These are phyloP conservation scores for Rhynchospora pubera DNA, from an alignment of 176 grass and related monocot species.

Conservation along the genomic window DNA sequence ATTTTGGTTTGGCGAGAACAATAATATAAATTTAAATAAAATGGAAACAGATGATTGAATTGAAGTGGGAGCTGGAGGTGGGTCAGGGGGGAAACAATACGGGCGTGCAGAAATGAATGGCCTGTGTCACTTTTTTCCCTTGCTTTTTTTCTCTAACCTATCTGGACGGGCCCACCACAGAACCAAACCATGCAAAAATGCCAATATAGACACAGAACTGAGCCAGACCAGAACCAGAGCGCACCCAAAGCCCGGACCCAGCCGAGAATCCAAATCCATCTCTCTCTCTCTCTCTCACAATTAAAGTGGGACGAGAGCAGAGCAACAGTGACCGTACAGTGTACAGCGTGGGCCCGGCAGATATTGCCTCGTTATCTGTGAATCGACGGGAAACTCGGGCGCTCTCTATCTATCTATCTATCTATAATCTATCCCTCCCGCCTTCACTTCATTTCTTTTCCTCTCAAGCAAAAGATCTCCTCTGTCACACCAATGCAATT, in stretches of 20 bases:
- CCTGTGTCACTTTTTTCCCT: not conserved
- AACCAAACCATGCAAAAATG: not conserved
- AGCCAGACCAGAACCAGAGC: not conserved
- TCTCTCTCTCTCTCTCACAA: not conserved
- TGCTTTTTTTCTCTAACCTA: not conserved
- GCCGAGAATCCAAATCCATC: not conserved
- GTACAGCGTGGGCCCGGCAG: not conserved
- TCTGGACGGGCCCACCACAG: not conserved
- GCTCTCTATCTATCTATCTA: not conserved
- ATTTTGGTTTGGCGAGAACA: not conserved
- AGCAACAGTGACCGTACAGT: slow-evolving; percentile 14
- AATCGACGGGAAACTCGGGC: slow-evolving; percentile 31
- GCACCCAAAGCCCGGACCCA: not conserved
- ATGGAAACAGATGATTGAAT: slow-evolving; percentile 7
- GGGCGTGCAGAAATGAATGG: slow-evolving; percentile 13
- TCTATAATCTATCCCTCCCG: not conserved
- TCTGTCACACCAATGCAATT: slow-evolving; percentile 20
- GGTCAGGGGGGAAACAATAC: not conserved
- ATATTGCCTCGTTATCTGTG: slow-evolving; percentile 27
- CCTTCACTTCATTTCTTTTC: slow-evolving; percentile 3
- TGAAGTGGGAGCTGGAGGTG: not conserved
- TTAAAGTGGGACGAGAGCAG: slow-evolving; percentile 4
- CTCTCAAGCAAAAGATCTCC: slow-evolving; percentile 27
- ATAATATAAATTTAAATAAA: no score
- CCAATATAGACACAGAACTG: not conserved